Conservation (phyloP, 768 basidiomycete genomes). For the Kondoa malvinella region DNA sequence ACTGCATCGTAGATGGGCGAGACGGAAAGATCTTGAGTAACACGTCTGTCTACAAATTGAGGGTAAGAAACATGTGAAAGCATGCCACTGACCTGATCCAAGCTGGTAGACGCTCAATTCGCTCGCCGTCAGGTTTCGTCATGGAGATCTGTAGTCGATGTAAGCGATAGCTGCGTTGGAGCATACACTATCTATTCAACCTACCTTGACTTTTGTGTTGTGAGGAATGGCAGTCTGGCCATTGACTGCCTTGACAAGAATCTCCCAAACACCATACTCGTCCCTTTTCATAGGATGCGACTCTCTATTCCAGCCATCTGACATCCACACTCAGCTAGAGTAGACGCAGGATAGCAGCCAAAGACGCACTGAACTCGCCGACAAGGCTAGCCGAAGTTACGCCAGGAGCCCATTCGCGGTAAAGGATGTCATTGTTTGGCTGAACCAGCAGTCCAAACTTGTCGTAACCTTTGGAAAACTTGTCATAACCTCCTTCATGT, state of each 20-base stretch:
- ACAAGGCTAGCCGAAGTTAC: conserved; percentile 65
- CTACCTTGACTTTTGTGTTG: conserved; percentile 83
- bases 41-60: conserved; percentile 37
- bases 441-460: conserved; percentile 57
- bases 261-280: conserved; percentile 76
- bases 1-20: conserved; percentile 88
- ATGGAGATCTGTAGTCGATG: conserved; percentile 58
- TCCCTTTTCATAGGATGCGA: conserved; percentile 75
- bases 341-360: conserved; percentile 10
- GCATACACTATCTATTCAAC: conserved; percentile 17
- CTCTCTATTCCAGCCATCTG: conserved; percentile 73
- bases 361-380: conserved; percentile 83
- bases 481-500: conserved; percentile 67
- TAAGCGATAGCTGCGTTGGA: neutral
- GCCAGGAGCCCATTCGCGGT: conserved; percentile 94
- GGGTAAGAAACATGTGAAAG: neutral
- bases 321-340: neutral
- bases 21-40: conserved; percentile 76
- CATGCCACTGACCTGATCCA: conserved; percentile 66
- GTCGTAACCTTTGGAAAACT: conserved; percentile 62
- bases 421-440: conserved; percentile 50
- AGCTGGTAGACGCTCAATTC: conserved; percentile 78
- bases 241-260: conserved; percentile 49
- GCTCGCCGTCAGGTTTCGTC: conserved; percentile 56
- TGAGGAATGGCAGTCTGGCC: conserved; percentile 76